Conservation (phyloP, 441 rosid genomes). For the Brassica hybrid region DNA sequence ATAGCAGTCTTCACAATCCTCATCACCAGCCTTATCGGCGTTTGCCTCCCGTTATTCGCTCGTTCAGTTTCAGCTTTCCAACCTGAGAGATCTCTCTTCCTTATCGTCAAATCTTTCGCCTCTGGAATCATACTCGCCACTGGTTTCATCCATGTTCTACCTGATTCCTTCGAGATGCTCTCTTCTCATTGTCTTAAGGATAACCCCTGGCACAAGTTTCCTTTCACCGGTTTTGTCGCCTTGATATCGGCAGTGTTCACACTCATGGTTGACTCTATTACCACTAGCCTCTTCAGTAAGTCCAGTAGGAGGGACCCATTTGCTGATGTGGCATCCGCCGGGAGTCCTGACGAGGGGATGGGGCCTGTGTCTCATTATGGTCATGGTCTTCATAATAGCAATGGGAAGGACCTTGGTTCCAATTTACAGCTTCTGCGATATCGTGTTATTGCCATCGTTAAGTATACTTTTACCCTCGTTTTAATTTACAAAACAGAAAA, state of each 20-base stretch:
- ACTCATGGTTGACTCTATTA: slow-evolving; percentile 42
- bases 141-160: slow-evolving; percentile 37
- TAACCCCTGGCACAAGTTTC: slow-evolving; percentile 40
- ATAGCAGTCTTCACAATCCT: slow-evolving; percentile 35
- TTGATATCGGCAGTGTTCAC: slow-evolving; percentile 37
- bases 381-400: slow-evolving; percentile 6
- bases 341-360: slow-evolving; percentile 36
- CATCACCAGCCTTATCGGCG: slow-evolving; percentile 29
- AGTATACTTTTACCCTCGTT: slow-evolving; percentile 14
- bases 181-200: slow-evolving; percentile 35
- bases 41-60: slow-evolving; percentile 34
- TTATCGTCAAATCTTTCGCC: slow-evolving; percentile 37
- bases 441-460: slow-evolving; percentile 40
- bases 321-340: neutral
- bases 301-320: neutral
- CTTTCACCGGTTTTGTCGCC: slow-evolving; percentile 39
- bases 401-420: slow-evolving; percentile 9
- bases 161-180: slow-evolving; percentile 30
- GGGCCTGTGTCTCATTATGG: slow-evolving; percentile 9
- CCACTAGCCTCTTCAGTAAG: slow-evolving; percentile 34
- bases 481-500: neutral
- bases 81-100: slow-evolving; percentile 26
- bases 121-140: slow-evolving; percentile 43
- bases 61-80: slow-evolving; percentile 33
- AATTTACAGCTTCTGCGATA: slow-evolving; percentile 34